Conservation (phyloP, 257 asterid species). For the Gardenia jasminoides region DNA sequence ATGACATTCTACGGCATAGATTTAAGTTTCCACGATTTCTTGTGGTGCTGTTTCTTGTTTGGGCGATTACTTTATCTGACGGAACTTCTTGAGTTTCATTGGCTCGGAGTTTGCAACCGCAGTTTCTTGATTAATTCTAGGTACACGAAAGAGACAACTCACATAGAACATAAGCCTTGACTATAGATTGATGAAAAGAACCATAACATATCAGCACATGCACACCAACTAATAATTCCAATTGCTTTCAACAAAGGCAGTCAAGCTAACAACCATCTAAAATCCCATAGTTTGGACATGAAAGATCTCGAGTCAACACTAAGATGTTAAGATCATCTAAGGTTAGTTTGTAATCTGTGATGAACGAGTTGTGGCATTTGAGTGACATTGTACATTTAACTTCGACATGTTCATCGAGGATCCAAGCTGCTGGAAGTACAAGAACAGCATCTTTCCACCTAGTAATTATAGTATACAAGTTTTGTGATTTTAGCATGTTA, state of each 20-base stretch:
- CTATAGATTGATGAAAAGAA: neutral
- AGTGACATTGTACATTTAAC: neutral
- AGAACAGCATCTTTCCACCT: neutral
- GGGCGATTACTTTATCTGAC: constrained; percentile 52
- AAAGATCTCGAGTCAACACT: neutral
- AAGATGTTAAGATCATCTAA: neutral
- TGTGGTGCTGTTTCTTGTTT: constrained; percentile 30
- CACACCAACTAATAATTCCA: neutral
- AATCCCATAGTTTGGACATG: too few species aligned
- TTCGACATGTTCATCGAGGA: neutral
- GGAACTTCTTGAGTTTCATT: constrained; percentile 41
- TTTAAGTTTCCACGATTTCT: neutral
- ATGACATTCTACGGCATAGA: neutral
- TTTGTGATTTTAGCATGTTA: neutral
- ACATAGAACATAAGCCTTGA: neutral
- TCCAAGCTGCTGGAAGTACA: neutral
- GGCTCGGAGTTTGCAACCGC: constrained; percentile 27
- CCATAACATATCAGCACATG: neutral
- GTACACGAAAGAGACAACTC: constrained; percentile 31
- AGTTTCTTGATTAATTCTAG: constrained; percentile 49
- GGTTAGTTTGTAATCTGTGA: neutral
- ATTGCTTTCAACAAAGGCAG: neutral
- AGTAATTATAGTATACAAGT: neutral
- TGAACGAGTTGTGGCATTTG: neutral
- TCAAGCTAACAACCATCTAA: neutral